Conservation (phyloP, 2,329 filamentous ascomycete genomes). For the Fusarium transvaalense region DNA sequence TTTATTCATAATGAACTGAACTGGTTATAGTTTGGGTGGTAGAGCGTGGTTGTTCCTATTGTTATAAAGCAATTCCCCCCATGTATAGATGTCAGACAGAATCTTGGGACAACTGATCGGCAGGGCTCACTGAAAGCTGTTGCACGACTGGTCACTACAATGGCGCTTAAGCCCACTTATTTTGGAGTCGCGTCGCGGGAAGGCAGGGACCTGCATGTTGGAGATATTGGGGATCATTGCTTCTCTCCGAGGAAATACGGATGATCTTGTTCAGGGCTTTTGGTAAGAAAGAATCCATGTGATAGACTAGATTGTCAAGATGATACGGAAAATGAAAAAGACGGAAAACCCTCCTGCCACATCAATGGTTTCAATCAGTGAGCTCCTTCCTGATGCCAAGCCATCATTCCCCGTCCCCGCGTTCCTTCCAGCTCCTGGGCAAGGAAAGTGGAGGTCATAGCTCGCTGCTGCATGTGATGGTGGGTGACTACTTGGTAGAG, state of each 20-base stretch:
- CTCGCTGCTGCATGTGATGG: background rate
- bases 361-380: background rate
- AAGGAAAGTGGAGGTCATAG: conserved; percentile 35
- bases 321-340: background rate
- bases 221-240: background rate
- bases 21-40: no score
- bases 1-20: no score
- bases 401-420: conserved; percentile 8
- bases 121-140: background rate
- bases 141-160: background rate
- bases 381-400: conserved; percentile 17
- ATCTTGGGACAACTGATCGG: conserved; percentile 5
- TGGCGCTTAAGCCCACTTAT: conserved; percentile 2
- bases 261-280: no score
- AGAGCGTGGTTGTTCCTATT: no score
- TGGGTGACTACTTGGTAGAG: background rate
- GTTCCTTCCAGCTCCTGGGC: conserved; percentile 16
- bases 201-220: conserved; percentile 16
- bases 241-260: no score
- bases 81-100: no score
- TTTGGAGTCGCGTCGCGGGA: conserved; percentile 7
- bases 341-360: conserved; percentile 4
- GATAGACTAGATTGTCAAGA: background rate
- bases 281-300: no score
- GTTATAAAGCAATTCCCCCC: no score